Evolutionary conservation across 2,329 filamentous ascomycete genomes (phyloP).

Genomic region (Neonectria neomacrospora): DNA sequence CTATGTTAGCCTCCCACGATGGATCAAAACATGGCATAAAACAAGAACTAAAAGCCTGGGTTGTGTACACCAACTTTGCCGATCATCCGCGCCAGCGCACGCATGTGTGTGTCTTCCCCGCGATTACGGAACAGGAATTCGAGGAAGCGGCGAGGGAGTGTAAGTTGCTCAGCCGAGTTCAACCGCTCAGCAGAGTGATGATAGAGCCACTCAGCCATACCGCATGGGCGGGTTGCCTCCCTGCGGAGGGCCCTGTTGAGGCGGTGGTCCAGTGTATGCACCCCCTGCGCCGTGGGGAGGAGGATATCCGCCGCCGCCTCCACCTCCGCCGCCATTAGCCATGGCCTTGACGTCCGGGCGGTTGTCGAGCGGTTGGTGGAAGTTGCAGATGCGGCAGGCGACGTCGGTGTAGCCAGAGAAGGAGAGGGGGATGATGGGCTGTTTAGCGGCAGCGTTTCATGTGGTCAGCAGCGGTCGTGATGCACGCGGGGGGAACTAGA

Average conservation of each 20-base stretch:
- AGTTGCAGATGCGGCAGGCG: slow-evolving; percentile 79
- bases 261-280: slow-evolving; percentile 47
- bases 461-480: slow-evolving; percentile 31
- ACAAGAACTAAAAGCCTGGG: background rate
- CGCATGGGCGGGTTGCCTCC: slow-evolving; percentile 46
- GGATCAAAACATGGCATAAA: slow-evolving; percentile 20
- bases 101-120: slow-evolving; percentile 1
- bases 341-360: slow-evolving; percentile 67
- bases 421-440: slow-evolving; percentile 79
- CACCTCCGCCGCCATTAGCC: slow-evolving; percentile 53
- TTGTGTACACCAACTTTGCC: slow-evolving; percentile 2
- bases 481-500: background rate
- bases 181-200: background rate
- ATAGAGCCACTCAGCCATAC: slow-evolving; percentile 38
- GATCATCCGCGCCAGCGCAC: slow-evolving; percentile 13
- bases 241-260: slow-evolving; percentile 45
- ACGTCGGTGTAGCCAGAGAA: slow-evolving; percentile 76
- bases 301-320: slow-evolving; percentile 43
- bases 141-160: slow-evolving; percentile 5
- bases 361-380: slow-evolving; percentile 73
- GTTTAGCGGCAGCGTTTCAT: background rate
- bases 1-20: slow-evolving; percentile 27
- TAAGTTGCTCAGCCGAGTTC: background rate
- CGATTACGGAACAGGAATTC: slow-evolving; percentile 2
- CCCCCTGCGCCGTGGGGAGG: slow-evolving; percentile 48